These are phyloP conservation scores for Ophiostoma fasciatum DNA, from an alignment of 2,329 filamentous ascomycete genomes.

Conservation along the genomic window DNA sequence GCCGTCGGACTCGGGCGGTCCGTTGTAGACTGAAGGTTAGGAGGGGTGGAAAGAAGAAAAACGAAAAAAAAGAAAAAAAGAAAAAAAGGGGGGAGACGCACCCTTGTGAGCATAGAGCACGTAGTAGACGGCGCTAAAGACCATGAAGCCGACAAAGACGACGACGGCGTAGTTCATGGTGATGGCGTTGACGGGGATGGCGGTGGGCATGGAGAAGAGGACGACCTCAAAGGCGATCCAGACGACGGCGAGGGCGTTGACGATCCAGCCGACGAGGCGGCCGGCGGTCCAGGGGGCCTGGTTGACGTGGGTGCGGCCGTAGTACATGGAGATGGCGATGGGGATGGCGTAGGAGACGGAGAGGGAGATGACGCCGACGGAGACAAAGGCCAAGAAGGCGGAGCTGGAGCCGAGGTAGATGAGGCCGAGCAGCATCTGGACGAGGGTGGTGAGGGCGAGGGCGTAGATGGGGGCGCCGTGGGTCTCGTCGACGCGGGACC, in stretches of 20 bases:
- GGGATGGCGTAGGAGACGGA: conserved; percentile 30
- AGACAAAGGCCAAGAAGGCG: conserved; percentile 27
- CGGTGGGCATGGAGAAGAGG: conserved; percentile 58
- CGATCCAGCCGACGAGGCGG: background rate
- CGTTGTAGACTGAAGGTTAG: too few species aligned
- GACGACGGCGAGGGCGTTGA: conserved; percentile 16
- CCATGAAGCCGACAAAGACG: conserved; percentile 53
- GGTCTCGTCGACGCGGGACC: conserved; percentile 21
- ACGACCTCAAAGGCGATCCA: conserved; percentile 57
- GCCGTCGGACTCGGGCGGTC: too few species aligned
- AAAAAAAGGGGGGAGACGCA: background rate
- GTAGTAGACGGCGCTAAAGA: conserved; percentile 52
- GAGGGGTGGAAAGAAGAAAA: too few species aligned
- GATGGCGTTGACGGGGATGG: conserved; percentile 40
- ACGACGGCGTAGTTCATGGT: conserved; percentile 62
- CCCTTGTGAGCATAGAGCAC: conserved; percentile 26
- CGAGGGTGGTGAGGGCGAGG: conserved; percentile 16
- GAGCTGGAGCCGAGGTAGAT: conserved; percentile 28
- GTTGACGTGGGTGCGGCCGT: conserved; percentile 22
- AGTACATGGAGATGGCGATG: conserved; percentile 23
- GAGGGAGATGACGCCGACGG: conserved; percentile 25
- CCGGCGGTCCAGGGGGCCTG: conserved; percentile 17
- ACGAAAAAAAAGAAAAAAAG: background rate
- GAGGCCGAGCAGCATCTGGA: conserved; percentile 24
- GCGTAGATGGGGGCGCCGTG: conserved; percentile 21